Evolutionary conservation across 164 flowering plant species (phyloP).

Genomic region (Tetracentron sinense): DNA sequence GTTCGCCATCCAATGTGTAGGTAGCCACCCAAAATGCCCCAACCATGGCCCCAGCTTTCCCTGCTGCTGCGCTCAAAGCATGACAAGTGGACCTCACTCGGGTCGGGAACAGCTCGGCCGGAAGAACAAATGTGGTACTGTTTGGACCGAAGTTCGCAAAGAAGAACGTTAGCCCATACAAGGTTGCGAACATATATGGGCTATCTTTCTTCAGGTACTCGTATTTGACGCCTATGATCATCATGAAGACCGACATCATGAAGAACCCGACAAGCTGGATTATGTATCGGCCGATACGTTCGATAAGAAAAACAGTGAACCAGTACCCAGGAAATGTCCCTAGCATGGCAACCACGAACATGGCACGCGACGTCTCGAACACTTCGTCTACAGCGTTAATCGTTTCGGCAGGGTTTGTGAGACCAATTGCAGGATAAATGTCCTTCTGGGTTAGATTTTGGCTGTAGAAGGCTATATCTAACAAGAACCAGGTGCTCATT

Average conservation of each 20-base stretch:
- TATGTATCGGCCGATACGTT: slow-evolving; percentile 28
- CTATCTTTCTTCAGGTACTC: slow-evolving; percentile 26
- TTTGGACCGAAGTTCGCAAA: slow-evolving; percentile 61
- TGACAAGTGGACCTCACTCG: slow-evolving; percentile 58
- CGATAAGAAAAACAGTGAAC: slow-evolving; percentile 48
- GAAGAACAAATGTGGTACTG: slow-evolving; percentile 53
- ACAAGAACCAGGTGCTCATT: slow-evolving; percentile 37
- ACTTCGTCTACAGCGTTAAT: slow-evolving; percentile 35
- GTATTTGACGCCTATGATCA: slow-evolving; percentile 34
- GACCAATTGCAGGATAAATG: slow-evolving; percentile 33
- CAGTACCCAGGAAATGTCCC: slow-evolving; percentile 53
- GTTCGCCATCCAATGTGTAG: slow-evolving; percentile 24
- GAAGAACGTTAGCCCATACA: slow-evolving; percentile 53
- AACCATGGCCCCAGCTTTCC: slow-evolving; percentile 59
- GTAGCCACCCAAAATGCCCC: slow-evolving; percentile 40
- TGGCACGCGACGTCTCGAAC: slow-evolving; percentile 34
- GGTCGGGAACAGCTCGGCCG: slow-evolving; percentile 59
- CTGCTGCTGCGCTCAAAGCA: slow-evolving; percentile 49
- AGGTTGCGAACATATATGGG: slow-evolving; percentile 23
- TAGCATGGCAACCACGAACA: slow-evolving; percentile 35
- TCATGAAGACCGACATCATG: slow-evolving; percentile 49
- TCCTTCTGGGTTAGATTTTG: slow-evolving; percentile 48
- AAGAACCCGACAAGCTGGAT: slow-evolving; percentile 44
- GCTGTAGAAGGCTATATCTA: slow-evolving; percentile 42
- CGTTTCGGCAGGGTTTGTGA: slow-evolving; percentile 3